Conservation (phyloP, 1,139 yeast genomes). For the Saccharomycopsis hybrid region DNA sequence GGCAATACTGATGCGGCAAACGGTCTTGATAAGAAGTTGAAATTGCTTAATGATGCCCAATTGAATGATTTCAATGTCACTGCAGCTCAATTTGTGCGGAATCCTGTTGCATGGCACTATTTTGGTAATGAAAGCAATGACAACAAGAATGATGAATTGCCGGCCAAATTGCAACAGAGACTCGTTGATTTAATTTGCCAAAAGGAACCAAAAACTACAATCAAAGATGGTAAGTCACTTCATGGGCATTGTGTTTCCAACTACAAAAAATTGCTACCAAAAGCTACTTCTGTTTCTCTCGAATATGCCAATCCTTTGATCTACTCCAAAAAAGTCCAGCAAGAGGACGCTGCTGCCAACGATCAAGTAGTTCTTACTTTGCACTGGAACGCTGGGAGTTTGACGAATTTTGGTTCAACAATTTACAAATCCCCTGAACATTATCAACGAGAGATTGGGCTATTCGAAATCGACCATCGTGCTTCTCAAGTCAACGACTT, state of each 20-base stretch:
- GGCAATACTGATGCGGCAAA: background rate
- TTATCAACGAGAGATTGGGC: constrained; percentile 13
- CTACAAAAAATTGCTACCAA: constrained; percentile 7
- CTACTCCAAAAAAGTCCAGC: background rate
- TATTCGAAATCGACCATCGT: constrained; percentile 16
- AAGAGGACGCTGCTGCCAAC: background rate
- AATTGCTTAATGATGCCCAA: background rate
- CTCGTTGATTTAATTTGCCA: constrained; percentile 6
- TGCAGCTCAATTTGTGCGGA: constrained; percentile 8
- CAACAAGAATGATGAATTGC: background rate
- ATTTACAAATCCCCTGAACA: constrained; percentile 2
- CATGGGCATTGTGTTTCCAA: constrained; percentile 7
- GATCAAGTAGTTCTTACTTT: constrained; percentile 10
- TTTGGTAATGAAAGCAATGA: constrained; percentile 2
- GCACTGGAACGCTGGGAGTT: constrained; percentile 16
- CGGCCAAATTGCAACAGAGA: constrained; percentile 5
- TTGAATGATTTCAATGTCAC: constrained; percentile 12
- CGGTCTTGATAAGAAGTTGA: background rate
- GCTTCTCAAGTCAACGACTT: constrained; percentile 18
- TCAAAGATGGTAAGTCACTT: background rate
- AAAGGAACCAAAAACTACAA: background rate
- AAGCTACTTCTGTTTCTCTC: constrained; percentile 15
- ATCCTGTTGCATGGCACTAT: constrained; percentile 8
- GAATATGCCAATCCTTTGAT: constrained; percentile 13
- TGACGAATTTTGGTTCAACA: constrained; percentile 6